These are phyloP conservation scores for Cyberlindnera xylosilytica DNA, from an alignment of 805 yeast species.

Conservation along the genomic window DNA sequence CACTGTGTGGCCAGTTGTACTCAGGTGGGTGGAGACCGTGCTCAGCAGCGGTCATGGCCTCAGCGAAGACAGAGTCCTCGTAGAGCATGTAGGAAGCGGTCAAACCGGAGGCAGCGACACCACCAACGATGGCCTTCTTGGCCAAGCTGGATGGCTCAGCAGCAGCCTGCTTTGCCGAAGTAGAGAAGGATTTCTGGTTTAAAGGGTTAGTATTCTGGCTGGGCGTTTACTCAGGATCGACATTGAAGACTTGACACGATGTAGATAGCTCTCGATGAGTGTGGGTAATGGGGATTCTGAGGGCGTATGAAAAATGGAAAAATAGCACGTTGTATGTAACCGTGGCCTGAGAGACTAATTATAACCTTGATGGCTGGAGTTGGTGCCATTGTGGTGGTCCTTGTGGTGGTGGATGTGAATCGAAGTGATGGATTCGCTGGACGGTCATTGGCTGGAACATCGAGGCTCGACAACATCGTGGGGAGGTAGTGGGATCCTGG, in stretches of 20 bases:
- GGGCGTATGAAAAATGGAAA: neutral
- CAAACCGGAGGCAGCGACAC: slow-evolving; percentile 71
- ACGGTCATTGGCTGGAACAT: slow-evolving; percentile 8
- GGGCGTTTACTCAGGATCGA: neutral
- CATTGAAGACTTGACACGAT: neutral
- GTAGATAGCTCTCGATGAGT: neutral
- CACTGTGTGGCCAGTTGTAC: slow-evolving; percentile 91
- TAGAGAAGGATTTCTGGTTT: slow-evolving; percentile 30
- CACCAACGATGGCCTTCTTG: slow-evolving; percentile 55
- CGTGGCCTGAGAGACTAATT: too few species aligned
- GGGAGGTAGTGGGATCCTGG: too few species aligned
- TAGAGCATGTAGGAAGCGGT: slow-evolving; percentile 79
- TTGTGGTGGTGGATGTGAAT: neutral
- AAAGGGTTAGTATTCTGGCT: slow-evolving; percentile 14
- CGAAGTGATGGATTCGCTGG: slow-evolving; percentile 1
- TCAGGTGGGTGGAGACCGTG: slow-evolving; percentile 97
- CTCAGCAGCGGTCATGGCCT: slow-evolving; percentile 98
- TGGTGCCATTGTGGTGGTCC: neutral
- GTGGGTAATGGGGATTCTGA: neutral
- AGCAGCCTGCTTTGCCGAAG: slow-evolving; percentile 36
- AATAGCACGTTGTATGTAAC: neutral
- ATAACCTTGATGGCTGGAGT: neutral
- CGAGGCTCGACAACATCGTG: neutral
- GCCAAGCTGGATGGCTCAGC: slow-evolving; percentile 30
- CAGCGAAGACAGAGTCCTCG: slow-evolving; percentile 81